Evolutionary conservation across 2,329 filamentous ascomycete species (phyloP), one percentile per base, ranked within the genome.

Genomic region (Alternaria solani): DNA sequence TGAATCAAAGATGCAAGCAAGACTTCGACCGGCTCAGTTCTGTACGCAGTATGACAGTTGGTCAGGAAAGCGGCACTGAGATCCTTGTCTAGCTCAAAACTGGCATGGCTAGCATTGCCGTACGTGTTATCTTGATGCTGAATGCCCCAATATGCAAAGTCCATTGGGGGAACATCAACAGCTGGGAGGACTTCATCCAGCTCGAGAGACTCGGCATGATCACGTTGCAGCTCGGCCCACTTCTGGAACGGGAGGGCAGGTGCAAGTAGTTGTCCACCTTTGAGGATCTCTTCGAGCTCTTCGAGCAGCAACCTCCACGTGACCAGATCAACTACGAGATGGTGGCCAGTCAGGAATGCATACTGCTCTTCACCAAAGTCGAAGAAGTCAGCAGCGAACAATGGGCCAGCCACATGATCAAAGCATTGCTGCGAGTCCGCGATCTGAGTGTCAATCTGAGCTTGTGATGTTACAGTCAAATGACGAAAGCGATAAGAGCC

Each of bases 1-100:
- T 87, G 80, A 7, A 87, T 76, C 7, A 88, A 71, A 0, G 84
- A 81, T 4, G 86, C 83, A n/a, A 88, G 76, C 59, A 87, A 83
- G 7, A 88, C 80, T 64, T 88, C 85, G 5, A 83, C 80, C 0
- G 81, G 78, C 41, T 87, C 84, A 0, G 85, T 86, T 48, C 81
- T 80, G 65, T 87, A 81, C 2, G 84, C 81, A 25, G 78, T 74
- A 51, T 84, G 73, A 25, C 73, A 75, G 14, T 59, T 69, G 1
- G 61, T 66, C 28, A 76, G 48, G 64, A 76, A 67, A 14, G 80
- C 44, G 2, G 67, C 55, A 26, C 69, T 75, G 7, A 70, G 56
- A 4, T 62, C 51, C n/a, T 64, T 54, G 26, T 74, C 68, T 1
- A 79, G 62, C 43, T 75, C 64, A 48, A 80, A 78, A 28, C 65